These are phyloP conservation scores for Abeoforma whisleri DNA, from an alignment of 78 protist genomes.

Conservation along the genomic window DNA sequence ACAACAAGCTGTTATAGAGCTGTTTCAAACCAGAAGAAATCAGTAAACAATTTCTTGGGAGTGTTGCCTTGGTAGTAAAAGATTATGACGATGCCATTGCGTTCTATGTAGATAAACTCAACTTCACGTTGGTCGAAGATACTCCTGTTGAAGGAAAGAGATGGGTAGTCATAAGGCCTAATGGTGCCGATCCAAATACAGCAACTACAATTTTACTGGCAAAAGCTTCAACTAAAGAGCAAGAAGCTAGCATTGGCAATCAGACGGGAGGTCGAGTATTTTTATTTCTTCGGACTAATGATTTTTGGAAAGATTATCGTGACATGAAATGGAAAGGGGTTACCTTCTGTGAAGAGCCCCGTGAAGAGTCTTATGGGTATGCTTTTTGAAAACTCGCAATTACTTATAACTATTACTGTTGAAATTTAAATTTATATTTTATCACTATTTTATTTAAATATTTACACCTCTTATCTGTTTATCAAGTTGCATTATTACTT, in stretches of 20 bases:
- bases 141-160: background rate
- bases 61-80: background rate
- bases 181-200: background rate
- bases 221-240: background rate
- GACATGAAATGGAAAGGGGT: slow-evolving; percentile 22
- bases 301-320: background rate
- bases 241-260: background rate
- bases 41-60: no score
- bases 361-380: slow-evolving; percentile 3
- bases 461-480: no score
- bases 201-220: background rate
- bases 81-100: background rate
- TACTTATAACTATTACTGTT: no score
- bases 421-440: no score
- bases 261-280: slow-evolving; percentile 11
- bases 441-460: no score
- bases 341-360: background rate
- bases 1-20: no score
- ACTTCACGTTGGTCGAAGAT: background rate
- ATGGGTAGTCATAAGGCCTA: background rate
- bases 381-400: no score
- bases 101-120: background rate
- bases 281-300: background rate
- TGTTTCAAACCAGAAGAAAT: no score
- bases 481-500: no score